Percentiles rank a stretch among this genome's conserved stretches.
These are phyloP conservation scores for Erodium trifolium DNA, from an alignment of 441 rosid genomes.

Conservation along the genomic window DNA sequence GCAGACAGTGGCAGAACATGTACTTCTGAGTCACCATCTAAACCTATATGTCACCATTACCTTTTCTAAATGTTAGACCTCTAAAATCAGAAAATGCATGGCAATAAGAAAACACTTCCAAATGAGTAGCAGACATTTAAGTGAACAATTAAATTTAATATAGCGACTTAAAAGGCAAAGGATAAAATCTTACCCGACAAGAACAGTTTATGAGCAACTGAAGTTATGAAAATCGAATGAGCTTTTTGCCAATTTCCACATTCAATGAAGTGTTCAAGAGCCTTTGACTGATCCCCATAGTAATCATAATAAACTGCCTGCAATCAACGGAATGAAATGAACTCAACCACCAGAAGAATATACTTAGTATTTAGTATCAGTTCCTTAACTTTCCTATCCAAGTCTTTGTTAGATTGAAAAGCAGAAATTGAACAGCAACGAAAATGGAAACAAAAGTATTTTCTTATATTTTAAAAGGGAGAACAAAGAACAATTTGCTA, in stretches of 20 bases:
- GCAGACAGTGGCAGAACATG: neutral
- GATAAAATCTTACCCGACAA: conserved; percentile 53
- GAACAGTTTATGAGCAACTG: conserved; percentile 67
- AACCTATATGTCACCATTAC: neutral
- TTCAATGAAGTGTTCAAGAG: conserved; percentile 77
- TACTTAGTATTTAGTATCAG: neutral
- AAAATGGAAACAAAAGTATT: neutral
- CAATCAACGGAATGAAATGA: conserved; percentile 19
- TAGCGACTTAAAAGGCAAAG: conserved; percentile 7
- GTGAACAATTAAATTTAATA: conserved; percentile 1
- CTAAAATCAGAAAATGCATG: neutral
- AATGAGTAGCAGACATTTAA: neutral
- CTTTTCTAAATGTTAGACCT: neutral
- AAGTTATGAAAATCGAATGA: conserved; percentile 70
- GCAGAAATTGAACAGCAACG: neutral
- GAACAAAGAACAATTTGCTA: neutral
- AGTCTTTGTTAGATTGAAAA: neutral
- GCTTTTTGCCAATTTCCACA: conserved; percentile 88
- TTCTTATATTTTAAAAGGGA: neutral
- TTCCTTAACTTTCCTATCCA: conserved; percentile 1
- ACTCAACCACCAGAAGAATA: conserved; percentile 13
- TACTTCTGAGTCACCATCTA: neutral
- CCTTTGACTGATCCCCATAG: conserved; percentile 58
- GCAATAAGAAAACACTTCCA: conserved; percentile 4
- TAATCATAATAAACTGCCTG: conserved; percentile 80